phyloP scores from a whole-genome alignment of 2,329 filamentous ascomycete species.

The Fusarium circinatum region DNA sequence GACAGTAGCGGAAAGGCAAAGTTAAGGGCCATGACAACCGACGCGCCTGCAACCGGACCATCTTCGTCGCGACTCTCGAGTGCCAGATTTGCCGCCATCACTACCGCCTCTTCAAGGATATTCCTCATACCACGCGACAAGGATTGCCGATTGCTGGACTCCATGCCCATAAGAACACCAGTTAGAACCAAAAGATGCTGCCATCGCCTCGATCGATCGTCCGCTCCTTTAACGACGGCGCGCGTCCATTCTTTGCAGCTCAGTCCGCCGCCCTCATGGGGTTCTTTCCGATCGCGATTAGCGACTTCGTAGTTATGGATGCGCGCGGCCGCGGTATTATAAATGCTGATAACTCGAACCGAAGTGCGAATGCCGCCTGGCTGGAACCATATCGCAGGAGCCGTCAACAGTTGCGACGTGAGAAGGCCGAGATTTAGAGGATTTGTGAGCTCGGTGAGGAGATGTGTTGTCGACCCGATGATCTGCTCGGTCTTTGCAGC shows the following conservation, averaged over 20 bases:
- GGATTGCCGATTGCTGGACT: constrained; percentile 69
- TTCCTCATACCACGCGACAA: constrained; percentile 71
- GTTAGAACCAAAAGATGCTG: constrained; percentile 84
- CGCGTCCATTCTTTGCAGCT: constrained; percentile 64
- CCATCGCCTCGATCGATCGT: constrained; percentile 75
- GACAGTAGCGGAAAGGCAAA: constrained; percentile 80
- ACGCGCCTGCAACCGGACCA: constrained; percentile 55
- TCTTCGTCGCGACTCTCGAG: constrained; percentile 60
- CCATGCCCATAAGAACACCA: constrained; percentile 81
- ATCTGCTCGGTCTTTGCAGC: constrained; percentile 64
- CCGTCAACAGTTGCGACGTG: constrained; percentile 76
- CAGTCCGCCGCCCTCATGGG: constrained; percentile 56
- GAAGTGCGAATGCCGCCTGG: constrained; percentile 70
- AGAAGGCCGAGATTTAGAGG: constrained; percentile 79
- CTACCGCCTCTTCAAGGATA: constrained; percentile 77
- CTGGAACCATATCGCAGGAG: constrained; percentile 75
- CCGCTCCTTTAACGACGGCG: constrained; percentile 66
- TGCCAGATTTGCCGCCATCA: constrained; percentile 80
- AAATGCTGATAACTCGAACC: constrained; percentile 75
- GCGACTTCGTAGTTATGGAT: constrained; percentile 61
- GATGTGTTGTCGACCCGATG: constrained; percentile 72
- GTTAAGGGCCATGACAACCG: constrained; percentile 77
- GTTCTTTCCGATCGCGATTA: constrained; percentile 45
- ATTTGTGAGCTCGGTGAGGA: constrained; percentile 77
- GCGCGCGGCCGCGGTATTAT: constrained; percentile 71